Evolutionary conservation across 2,329 filamentous ascomycete species (phyloP), one percentile per base, ranked within the genome.

Genomic region (Monilinia vaccinii-corymbosi): DNA sequence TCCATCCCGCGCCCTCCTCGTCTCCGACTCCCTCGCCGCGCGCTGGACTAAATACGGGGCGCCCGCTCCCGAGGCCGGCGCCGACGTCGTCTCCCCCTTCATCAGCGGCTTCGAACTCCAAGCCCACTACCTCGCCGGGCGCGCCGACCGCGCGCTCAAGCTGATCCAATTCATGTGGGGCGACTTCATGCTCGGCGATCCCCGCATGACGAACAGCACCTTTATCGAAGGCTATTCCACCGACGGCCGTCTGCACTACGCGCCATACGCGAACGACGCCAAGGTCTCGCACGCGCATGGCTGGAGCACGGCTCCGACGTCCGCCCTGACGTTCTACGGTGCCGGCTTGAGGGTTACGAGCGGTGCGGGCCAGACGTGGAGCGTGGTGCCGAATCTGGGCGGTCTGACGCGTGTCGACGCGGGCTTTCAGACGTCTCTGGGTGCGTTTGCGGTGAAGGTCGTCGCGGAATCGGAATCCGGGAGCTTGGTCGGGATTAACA

Each of bases 101-200:
- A 79, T 83, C 56, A 78, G 78, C 10, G 80, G 77, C 16, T 79
- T 84, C 64, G 83, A 86, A 66, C 75, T 86, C 31, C 79, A 81
- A 68, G 82, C 76, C 1, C 83, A 85, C 64, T 72, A 85, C 6
- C 69, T 73, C 0, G 76, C 76, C 0, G 74, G 76, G 0, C 73
- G 77, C 60, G 69, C 81, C 1, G 68, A 72, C 9, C 78, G 82
- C 40, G 81, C 82, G 0, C 71, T 86, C 0, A 74, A 80, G 13
- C 75, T 86, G 18, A 79, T 85, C 36, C 78, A 81, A 7, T 72
- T 73, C 10, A 76, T 75, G 52, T 86, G 83, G 83, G 83, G 82
- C 13, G 84, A 81, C 80, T 85, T 85, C 64, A 72, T 60, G 68
- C 71, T 83, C 18, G 74, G 78, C 61, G 77, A 84, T 61, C 75